Conservation (phyloP, 2,329 filamentous ascomycete genomes). For the Cytospora schulzeri region DNA sequence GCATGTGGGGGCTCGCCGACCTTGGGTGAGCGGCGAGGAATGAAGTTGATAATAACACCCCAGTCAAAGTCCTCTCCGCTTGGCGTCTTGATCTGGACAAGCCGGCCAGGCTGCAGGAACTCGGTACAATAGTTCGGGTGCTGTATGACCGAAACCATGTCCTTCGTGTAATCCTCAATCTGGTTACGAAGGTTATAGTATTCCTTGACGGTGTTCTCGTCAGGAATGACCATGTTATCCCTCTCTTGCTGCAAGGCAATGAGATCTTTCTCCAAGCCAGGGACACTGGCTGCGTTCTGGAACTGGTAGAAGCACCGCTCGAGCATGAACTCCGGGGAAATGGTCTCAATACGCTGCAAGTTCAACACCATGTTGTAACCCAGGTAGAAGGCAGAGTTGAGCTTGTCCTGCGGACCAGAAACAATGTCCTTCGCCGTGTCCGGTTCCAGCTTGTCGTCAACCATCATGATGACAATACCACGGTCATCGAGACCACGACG, state of each 20-base stretch:
- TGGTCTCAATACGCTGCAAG: constrained; percentile 95
- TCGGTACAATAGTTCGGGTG: constrained; percentile 84
- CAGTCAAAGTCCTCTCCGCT: constrained; percentile 84
- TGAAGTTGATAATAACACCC: constrained; percentile 83
- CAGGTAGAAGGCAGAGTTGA: constrained; percentile 96
- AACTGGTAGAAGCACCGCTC: constrained; percentile 98
- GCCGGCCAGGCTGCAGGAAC: constrained; percentile 83
- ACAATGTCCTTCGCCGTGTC: constrained; percentile 93
- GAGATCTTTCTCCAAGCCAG: constrained; percentile 79
- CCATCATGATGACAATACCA: constrained; percentile 99
- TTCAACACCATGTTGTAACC: constrained; percentile 99
- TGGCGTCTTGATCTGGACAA: constrained; percentile 81
- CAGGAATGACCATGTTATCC: constrained; percentile 73
- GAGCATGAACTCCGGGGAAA: constrained; percentile 98
- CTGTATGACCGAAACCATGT: constrained; percentile 90
- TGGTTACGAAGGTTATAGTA: constrained; percentile 91
- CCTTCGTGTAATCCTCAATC: constrained; percentile 78
- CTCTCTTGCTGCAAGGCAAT: constrained; percentile 75
- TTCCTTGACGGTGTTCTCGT: constrained; percentile 87
- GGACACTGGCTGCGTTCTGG: constrained; percentile 89
- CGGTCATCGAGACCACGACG: constrained; percentile 96
- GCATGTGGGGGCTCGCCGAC: constrained; percentile 67
- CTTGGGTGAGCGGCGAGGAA: constrained; percentile 65
- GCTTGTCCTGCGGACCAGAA: constrained; percentile 91
- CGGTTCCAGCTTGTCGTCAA: constrained; percentile 94